Conservation (phyloP, 192 early-diverging fungal species). For the Podila minutissima region DNA sequence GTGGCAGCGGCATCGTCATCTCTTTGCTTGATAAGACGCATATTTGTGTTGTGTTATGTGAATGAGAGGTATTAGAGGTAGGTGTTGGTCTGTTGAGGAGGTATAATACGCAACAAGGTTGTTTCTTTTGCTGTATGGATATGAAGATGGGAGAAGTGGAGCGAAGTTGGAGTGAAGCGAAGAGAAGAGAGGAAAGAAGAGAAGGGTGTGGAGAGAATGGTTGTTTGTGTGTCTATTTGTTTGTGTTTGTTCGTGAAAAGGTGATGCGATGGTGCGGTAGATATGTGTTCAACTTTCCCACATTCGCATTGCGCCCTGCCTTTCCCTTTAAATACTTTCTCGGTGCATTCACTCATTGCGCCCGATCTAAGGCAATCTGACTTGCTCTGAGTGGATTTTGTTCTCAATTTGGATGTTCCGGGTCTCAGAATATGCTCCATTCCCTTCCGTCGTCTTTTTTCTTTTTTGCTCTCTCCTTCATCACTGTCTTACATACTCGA, state of each 20-base stretch:
- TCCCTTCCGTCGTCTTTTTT: background rate
- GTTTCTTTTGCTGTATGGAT: background rate
- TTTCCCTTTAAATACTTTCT: too few species aligned
- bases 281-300: too few species aligned
- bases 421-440: background rate
- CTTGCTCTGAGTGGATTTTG: background rate
- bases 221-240: background rate
- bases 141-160: background rate
- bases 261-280: background rate
- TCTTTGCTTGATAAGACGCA: constrained; percentile 48
- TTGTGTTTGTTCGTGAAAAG: background rate
- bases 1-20: constrained; percentile 39
- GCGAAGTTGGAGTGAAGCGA: background rate
- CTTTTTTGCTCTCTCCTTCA: background rate
- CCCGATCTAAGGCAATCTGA: too few species aligned
- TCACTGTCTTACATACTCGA: background rate
- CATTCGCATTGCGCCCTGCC: too few species aligned
- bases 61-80: background rate
- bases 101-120: background rate
- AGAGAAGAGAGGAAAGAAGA: background rate
- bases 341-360: too few species aligned
- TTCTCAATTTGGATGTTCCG: constrained; percentile 4
- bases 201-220: background rate
- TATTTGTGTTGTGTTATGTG: constrained; percentile 10
- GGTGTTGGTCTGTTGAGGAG: background rate